Base-by-base conservation (phyloP, 75 land plant genomes). In the Adiantum capillusveneris region DNA sequence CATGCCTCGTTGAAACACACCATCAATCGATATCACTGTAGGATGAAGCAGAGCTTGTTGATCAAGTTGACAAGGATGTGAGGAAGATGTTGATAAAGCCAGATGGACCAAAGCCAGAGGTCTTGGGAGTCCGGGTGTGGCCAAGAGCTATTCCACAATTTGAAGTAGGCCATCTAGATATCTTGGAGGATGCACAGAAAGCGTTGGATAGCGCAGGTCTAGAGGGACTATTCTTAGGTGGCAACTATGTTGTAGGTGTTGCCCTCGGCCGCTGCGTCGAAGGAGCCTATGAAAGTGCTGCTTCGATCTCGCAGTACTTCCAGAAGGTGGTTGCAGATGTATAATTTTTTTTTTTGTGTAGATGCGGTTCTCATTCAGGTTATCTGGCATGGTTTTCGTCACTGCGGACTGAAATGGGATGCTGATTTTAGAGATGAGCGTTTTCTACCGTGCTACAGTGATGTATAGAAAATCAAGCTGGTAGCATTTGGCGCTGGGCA, bases 141-240 rank as follows among this genome's bases (percentile, higher is more conserved):
- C 96, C 90, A 11, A 81, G 71, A 63, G 98, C 98, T 29, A 93
- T 93, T 55, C 98, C 98, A 31, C 98, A 89, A 57, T 93, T 93
- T 63, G 54, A 71, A 44, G 52, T 93, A 42, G 98, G 98, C 17
- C 98, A 93, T 72, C 78, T 93, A 50, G 90, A 89, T 63, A 66
- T 59, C 51, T 56, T 93, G 22, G 87, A 93, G 29, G 62, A 63
- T 11, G 90, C 96, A 25, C 76, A 65, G 56, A 53, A 53, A 26
- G 87, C 81, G 7, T 75, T 93, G 7, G 58, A 34, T 3, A 58
- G 68, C 11, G 63, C 66, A 49, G 84, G 82, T n/a, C 59, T 75
- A n/a, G 83, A 86, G 45, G 98, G 98, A 0, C 53, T 93, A 28
- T 89, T 93, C 69, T 77, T 93, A 31, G 96, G 90, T 28, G 98